Evolutionary conservation across 192 early-diverging fungal genomes (phyloP).

Genomic region (Paraglomus occultum): DNA sequence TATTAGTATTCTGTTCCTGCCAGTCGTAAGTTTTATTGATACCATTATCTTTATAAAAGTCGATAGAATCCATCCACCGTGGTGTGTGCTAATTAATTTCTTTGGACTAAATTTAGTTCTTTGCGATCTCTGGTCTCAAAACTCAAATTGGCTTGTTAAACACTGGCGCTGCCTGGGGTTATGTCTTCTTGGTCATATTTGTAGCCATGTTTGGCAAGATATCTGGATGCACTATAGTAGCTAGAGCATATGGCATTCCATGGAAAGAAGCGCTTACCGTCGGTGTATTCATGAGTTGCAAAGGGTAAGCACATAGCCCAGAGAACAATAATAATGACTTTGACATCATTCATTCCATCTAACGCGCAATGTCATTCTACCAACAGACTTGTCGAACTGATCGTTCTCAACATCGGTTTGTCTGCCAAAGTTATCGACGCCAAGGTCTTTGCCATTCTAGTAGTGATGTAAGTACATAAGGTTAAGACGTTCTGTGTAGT

Average conservation of each 20-base stretch:
- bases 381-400: conserved; percentile 83
- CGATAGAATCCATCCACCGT: background rate
- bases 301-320: conserved; percentile 60
- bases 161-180: conserved; percentile 70
- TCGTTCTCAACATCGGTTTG: conserved; percentile 92
- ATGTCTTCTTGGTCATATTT: conserved; percentile 71
- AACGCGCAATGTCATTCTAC: background rate
- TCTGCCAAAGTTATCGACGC: conserved; percentile 78
- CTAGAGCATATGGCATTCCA: conserved; percentile 63
- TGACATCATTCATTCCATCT: too few relatives aligned
- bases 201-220: conserved; percentile 86
- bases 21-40: conserved; percentile 53
- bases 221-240: conserved; percentile 71
- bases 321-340: too few relatives aligned
- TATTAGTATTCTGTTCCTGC: conserved; percentile 81
- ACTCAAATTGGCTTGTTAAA: conserved; percentile 77
- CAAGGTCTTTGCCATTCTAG: conserved; percentile 54
- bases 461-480: conserved; percentile 43
- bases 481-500: background rate
- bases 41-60: background rate
- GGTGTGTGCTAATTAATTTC: conserved; percentile 18
- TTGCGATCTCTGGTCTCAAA: conserved; percentile 90
- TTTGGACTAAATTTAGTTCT: conserved; percentile 60
- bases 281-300: conserved; percentile 93
- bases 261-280: conserved; percentile 85